A percentile compares a stretch with the other conserved stretches of the same genome.
These are phyloP conservation scores for Alisma plantagoaquatica DNA, from an alignment of 106 monocot genomes.

Conservation along the genomic window DNA sequence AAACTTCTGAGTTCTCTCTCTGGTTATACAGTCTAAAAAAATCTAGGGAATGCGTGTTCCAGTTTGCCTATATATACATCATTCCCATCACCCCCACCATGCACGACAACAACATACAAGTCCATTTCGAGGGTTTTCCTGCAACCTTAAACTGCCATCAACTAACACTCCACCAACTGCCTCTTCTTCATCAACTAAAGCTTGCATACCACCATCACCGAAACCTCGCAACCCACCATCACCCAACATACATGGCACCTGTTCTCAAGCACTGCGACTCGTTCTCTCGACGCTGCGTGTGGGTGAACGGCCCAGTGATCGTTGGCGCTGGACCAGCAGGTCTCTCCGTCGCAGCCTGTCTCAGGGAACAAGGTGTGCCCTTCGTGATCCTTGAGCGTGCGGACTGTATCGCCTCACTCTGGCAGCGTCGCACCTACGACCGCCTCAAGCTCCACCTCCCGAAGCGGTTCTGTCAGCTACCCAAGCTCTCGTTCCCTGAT, in stretches of 20 bases:
- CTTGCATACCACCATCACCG: too few species aligned
- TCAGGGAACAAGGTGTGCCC: conserved; percentile 23
- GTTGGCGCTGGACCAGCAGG: conserved; percentile 53
- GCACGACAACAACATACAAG: too few species aligned
- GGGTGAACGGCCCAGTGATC: conserved; percentile 51
- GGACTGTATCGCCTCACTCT: conserved; percentile 46
- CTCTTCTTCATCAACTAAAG: too few species aligned
- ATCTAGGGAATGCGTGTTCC: too few species aligned
- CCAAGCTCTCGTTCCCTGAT: conserved; percentile 14
- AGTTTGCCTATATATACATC: too few species aligned
- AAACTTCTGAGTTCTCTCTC: too few species aligned
- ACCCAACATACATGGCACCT: background rate
- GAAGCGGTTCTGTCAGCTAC: conserved; percentile 40
- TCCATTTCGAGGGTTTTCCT: too few species aligned
- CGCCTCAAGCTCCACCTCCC: conserved; percentile 55
- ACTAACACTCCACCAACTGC: too few species aligned
- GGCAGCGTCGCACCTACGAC: conserved; percentile 51
- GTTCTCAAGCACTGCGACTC: background rate
- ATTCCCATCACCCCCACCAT: too few species aligned
- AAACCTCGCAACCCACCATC: too few species aligned
- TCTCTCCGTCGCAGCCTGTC: conserved; percentile 43
- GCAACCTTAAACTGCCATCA: too few species aligned
- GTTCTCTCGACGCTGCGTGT: conserved; percentile 22
- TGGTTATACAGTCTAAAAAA: too few species aligned
- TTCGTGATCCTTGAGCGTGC: conserved; percentile 48